Percentiles rank a stretch among this genome's conserved stretches.
phyloP scores from a whole-genome alignment of 2,329 filamentous ascomycete species.

The Alternaria sp. region DNA sequence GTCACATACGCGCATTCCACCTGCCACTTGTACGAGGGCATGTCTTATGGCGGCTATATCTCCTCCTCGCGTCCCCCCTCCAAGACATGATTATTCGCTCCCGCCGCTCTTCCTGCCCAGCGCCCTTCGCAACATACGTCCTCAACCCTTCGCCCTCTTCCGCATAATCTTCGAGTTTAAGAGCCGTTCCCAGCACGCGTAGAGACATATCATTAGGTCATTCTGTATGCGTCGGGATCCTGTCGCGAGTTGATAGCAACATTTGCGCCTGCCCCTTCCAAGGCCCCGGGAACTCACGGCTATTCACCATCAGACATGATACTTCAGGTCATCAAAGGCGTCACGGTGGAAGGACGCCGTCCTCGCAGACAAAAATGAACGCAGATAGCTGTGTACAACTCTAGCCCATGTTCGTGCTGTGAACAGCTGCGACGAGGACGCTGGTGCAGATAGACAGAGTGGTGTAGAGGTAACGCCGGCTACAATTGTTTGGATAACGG shows the following conservation, averaged over 20 bases:
- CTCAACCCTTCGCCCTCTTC: neutral
- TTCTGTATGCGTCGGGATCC: neutral
- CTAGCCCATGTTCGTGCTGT: neutral
- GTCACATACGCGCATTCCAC: neutral
- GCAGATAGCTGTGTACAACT: neutral
- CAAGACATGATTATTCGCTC: neutral
- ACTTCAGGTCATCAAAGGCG: neutral
- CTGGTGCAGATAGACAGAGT: neutral
- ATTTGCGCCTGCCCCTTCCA: neutral
- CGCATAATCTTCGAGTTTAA: neutral
- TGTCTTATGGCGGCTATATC: neutral
- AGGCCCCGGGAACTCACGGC: neutral
- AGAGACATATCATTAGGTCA: neutral
- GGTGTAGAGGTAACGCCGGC: neutral
- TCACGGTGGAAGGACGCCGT: neutral
- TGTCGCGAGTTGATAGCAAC: neutral
- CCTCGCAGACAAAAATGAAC: neutral
- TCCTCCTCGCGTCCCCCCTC: neutral
- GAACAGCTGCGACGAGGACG: neutral
- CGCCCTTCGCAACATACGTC: neutral
- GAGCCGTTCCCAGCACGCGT: neutral
- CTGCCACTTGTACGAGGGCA: neutral
- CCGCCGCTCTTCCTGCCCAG: neutral
- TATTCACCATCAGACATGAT: neutral
- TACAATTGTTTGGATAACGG: neutral